Conservation (phyloP, 371 early-diverging fungal genomes). For the Furculomyces boomerangus region DNA sequence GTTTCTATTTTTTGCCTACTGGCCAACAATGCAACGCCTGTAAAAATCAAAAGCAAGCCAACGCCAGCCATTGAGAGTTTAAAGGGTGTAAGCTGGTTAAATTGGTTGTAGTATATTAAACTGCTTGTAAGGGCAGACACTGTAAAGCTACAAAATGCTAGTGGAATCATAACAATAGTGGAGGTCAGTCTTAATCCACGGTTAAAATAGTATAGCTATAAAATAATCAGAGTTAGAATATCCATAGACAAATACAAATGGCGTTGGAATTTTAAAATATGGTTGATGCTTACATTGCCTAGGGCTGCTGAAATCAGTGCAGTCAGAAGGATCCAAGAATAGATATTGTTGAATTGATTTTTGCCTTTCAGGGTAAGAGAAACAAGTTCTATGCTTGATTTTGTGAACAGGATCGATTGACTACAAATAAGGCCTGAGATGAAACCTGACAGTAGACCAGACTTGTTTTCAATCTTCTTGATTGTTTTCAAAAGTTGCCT, state of each 20-base stretch:
- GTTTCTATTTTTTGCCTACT: neutral
- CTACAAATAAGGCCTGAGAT: conserved; percentile 53
- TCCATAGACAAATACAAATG: neutral
- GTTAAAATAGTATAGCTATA: conserved; percentile 56
- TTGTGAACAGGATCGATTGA: conserved; percentile 59
- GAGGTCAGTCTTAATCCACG: conserved; percentile 53
- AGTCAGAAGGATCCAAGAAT: conserved; percentile 49
- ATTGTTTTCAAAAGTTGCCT: conserved; percentile 7
- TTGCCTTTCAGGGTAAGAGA: conserved; percentile 36
- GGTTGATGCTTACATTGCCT: conserved; percentile 31
- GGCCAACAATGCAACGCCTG: neutral
- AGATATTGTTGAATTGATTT: conserved; percentile 48
- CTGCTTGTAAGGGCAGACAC: conserved; percentile 61
- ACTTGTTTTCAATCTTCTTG: conserved; percentile 24
- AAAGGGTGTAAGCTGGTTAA: conserved; percentile 27
- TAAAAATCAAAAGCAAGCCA: neutral
- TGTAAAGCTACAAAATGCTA: conserved; percentile 58
- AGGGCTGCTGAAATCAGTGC: conserved; percentile 45
- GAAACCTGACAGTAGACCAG: conserved; percentile 44
- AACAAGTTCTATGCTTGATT: conserved; percentile 56
- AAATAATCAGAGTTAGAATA: neutral
- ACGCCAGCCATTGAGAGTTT: neutral
- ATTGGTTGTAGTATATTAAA: conserved; percentile 61
- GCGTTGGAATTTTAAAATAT: neutral
- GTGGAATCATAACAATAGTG: conserved; percentile 59